Evolutionary conservation across 2,329 filamentous ascomycete species (phyloP), one percentile per base, ranked within the genome.

Genomic region (Colletotrichum endophyticum): DNA sequence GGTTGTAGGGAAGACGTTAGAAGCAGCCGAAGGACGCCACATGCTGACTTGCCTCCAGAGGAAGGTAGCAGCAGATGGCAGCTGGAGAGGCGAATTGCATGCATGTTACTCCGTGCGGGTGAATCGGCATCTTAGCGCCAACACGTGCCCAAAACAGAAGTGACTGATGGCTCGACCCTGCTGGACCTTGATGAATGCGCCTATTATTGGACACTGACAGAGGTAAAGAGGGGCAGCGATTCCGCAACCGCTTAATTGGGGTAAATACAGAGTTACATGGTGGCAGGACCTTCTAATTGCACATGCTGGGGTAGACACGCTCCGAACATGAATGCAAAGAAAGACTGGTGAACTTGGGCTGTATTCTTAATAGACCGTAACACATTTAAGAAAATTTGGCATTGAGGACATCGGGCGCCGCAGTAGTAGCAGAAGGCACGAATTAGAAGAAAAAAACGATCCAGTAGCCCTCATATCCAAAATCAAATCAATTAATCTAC

Each of bases 71-170:
- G 39, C 57, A 27, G 25, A 12, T 30, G 36, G 59, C 6, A 59
- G 66, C 13, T 28, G 22, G 8, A 32, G 67, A 34, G 57, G 67
- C 39, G 56, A 28, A 22, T 32, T 4, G 19, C 19, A n/a, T 62
- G 67, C 56, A 22, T 61, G 32, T 13, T 30, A 39, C 69, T 3
- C 59, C 27, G 32, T 27, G 53, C 69, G 69, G 69, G n/a, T 64
- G 28, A 66, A 30, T 36, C 59, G 69, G 59, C 59, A 66, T 56
- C 22, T 61, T 57, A 39, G 69, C 59, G n/a, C 28, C 69, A 66
- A 57, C 69, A 64, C 69, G 69, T 64, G 69, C 59, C 12, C 39
- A 7, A 27, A 49, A 11, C 13, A 53, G 13, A 19, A 27, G 61
- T 44, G 27, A 39, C 8, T 11, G 39, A 8, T 71, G 69, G 69